phyloP scores from a whole-genome alignment of 345 rosid species.

The Citrus sp. region DNA sequence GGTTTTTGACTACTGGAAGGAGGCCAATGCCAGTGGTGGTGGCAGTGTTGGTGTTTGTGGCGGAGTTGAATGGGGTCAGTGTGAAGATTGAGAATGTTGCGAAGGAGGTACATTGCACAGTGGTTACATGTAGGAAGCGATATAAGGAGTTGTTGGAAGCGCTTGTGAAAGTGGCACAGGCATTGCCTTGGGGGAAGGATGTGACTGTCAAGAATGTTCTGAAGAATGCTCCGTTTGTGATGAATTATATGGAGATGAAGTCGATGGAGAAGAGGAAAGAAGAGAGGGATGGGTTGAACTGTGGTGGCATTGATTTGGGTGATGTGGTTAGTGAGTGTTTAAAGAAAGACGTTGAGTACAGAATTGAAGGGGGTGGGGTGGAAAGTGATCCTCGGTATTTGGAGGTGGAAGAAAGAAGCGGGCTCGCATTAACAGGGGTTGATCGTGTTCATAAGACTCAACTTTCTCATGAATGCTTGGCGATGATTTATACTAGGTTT shows the following conservation, averaged over 20 bases:
- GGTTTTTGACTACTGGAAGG: conserved; percentile 77
- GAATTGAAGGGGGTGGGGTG: conserved; percentile 15
- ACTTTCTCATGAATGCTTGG: conserved; percentile 49
- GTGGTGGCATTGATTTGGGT: conserved; percentile 24
- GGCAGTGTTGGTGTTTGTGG: conserved; percentile 66
- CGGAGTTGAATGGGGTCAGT: conserved; percentile 50
- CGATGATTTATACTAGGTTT: conserved; percentile 39
- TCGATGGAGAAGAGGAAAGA: conserved; percentile 39
- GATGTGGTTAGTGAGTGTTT: conserved; percentile 44
- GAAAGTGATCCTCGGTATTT: conserved; percentile 30
- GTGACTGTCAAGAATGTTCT: conserved; percentile 63
- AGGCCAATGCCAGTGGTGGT: conserved; percentile 70
- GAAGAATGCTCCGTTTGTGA: conserved; percentile 51
- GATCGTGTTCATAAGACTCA: conserved; percentile 24
- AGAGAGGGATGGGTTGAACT: not conserved
- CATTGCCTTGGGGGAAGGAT: conserved; percentile 84
- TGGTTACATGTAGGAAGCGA: conserved; percentile 43
- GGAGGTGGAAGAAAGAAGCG: conserved; percentile 22
- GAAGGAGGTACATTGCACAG: conserved; percentile 29
- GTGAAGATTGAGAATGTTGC: conserved; percentile 56
- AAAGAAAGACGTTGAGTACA: conserved; percentile 36
- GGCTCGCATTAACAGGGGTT: not conserved
- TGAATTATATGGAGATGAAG: conserved; percentile 72
- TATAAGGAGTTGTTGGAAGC: conserved; percentile 60
- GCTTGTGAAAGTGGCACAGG: conserved; percentile 64